phyloP scores from a whole-genome alignment of 129 eudicot species.

The Erigeron canadensis region DNA sequence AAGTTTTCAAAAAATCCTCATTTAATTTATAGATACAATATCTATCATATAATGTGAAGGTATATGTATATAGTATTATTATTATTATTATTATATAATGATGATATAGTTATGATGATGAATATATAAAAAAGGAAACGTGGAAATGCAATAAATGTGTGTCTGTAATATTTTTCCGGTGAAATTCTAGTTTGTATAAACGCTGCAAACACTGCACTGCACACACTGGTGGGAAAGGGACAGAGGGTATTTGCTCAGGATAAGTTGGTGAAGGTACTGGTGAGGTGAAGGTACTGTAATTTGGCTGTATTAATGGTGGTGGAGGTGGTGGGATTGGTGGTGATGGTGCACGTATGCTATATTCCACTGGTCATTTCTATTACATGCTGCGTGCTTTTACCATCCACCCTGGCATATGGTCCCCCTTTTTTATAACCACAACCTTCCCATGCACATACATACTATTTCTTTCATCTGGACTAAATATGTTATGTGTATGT shows the following conservation, averaged over 20 bases:
- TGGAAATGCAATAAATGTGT: conserved; percentile 21
- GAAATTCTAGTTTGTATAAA: conserved; percentile 13
- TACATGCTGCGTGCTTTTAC: conserved; percentile 23
- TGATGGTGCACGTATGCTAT: conserved; percentile 33
- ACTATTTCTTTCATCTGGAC: neutral
- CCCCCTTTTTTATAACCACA: conserved; percentile 5
- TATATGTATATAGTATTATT: neutral
- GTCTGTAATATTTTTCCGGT: conserved; percentile 38
- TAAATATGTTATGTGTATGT: too few species aligned
- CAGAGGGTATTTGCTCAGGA: conserved; percentile 32
- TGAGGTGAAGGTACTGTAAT: conserved; percentile 12
- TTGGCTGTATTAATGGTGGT: conserved; percentile 23
- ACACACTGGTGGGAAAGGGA: conserved; percentile 17
- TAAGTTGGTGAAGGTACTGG: conserved; percentile 27
- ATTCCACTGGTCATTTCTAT: conserved; percentile 30
- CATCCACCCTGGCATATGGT: neutral
- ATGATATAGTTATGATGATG: neutral
- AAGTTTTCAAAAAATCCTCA: conserved; percentile 14
- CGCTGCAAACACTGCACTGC: conserved; percentile 32
- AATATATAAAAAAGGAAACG: neutral
- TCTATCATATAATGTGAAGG: neutral
- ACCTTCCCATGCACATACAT: conserved; percentile 25
- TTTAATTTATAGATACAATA: neutral
- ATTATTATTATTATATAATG: conserved; percentile 4
- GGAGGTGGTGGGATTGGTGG: conserved; percentile 6